These are phyloP conservation scores for Eucalyptus grandis DNA, from an alignment of 345 rosid genomes.

Conservation along the genomic window DNA sequence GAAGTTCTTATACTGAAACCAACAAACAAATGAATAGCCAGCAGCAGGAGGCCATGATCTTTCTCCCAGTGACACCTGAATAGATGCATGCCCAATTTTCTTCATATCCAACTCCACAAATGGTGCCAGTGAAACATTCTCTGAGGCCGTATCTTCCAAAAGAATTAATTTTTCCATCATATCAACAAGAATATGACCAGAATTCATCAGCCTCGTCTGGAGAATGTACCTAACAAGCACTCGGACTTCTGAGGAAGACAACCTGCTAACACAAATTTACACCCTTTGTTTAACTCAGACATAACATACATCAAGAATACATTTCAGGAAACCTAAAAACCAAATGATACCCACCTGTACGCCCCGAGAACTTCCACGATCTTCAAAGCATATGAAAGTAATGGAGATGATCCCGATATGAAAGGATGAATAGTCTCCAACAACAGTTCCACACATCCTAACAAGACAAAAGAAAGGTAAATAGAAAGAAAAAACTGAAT, in stretches of 20 bases:
- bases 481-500: constrained; percentile 7
- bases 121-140: constrained; percentile 85
- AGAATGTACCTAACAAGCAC: constrained; percentile 72
- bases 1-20: constrained; percentile 89
- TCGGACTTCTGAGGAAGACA: constrained; percentile 89
- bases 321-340: not conserved
- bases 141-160: constrained; percentile 71
- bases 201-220: constrained; percentile 73
- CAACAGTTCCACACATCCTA: constrained; percentile 93
- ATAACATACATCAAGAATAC: not conserved
- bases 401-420: constrained; percentile 72
- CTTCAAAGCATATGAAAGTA: constrained; percentile 79
- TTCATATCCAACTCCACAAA: constrained; percentile 96
- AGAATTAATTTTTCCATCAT: constrained; percentile 93
- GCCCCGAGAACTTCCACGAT: constrained; percentile 97
- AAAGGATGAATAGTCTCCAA: constrained; percentile 88
- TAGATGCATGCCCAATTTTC: constrained; percentile 90
- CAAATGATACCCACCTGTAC: constrained; percentile 44
- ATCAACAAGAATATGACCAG: constrained; percentile 71
- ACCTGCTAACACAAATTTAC: constrained; percentile 45
- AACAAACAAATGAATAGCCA: constrained; percentile 97
- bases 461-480: constrained; percentile 1
- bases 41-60: constrained; percentile 99
- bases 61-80: constrained; percentile 97
- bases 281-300: not conserved